Percentiles rank a stretch among this genome's conserved stretches.
These are phyloP conservation scores for Aspergillus sp. DNA, from an alignment of 2,329 filamentous ascomycete genomes.

Conservation along the genomic window DNA sequence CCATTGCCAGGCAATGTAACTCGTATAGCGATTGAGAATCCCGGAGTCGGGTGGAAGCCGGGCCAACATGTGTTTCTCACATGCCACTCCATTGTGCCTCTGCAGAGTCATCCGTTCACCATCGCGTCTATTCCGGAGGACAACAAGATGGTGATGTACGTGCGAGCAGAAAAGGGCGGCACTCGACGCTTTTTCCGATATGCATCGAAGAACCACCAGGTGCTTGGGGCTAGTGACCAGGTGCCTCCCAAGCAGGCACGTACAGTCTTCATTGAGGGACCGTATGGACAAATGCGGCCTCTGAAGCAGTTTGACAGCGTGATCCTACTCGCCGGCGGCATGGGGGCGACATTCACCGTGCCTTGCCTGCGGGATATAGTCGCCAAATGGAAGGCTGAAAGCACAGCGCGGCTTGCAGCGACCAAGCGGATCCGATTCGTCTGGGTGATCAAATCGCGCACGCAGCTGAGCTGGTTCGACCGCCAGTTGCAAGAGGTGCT, in stretches of 20 bases:
- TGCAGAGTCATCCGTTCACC: slow-evolving; percentile 67
- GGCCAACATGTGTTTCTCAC: slow-evolving; percentile 66
- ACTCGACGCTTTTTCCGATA: slow-evolving; percentile 55
- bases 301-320: slow-evolving; percentile 63
- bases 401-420: slow-evolving; percentile 32
- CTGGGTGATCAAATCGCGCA: slow-evolving; percentile 60
- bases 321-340: slow-evolving; percentile 61
- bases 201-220: slow-evolving; percentile 46
- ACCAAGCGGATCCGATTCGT: slow-evolving; percentile 57
- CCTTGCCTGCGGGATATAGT: slow-evolving; percentile 60
- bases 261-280: slow-evolving; percentile 55
- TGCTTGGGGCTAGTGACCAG: slow-evolving; percentile 22
- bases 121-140: slow-evolving; percentile 60
- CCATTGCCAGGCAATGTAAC: slow-evolving; percentile 58
- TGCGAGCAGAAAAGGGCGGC: slow-evolving; percentile 56
- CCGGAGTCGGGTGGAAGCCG: slow-evolving; percentile 59
- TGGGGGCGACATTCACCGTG: slow-evolving; percentile 60
- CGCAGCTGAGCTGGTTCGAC: slow-evolving; percentile 56
- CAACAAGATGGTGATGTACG: slow-evolving; percentile 57
- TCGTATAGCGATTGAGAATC: slow-evolving; percentile 57
- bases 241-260: slow-evolving; percentile 21
- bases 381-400: slow-evolving; percentile 45
- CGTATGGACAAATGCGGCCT: slow-evolving; percentile 54
- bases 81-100: slow-evolving; percentile 56
- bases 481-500: slow-evolving; percentile 51